Base-by-base conservation (phyloP, 768 basidiomycete species). In the Boletales sp. region DNA sequence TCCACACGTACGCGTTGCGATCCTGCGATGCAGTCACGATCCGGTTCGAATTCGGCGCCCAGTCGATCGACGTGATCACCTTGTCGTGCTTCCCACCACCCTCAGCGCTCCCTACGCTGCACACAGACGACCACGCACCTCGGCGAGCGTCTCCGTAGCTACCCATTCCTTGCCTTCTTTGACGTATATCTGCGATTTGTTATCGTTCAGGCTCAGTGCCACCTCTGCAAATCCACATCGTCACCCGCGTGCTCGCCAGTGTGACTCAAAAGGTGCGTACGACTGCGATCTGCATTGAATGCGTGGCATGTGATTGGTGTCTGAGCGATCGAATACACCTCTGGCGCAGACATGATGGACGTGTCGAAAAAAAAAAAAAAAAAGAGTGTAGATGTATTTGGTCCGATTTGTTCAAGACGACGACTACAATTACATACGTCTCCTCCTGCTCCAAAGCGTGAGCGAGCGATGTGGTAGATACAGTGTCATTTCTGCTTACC, bases 1-100 rank as follows among this genome's bases (percentile, higher is more conserved):
- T 86, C 97, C 97, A 99, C 30, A 99, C 97, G 63, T 99, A 99
- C 34, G 97, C 95, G 66, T 99, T 99, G 47, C 97, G 78, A 66
- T 99, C 97, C 67, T 99, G 95, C n/a, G 94, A 95, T 59, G 93
- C 91, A 12, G 97, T 98, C 21, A 99, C 95, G 71, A 99, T 95
- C 40, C 91, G 87, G 72, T 98, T 97, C 41, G 97, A 93, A 58
- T 82, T 81, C 15, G 94, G 94, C 12, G 94, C 97, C 97, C 97
- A 99, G 68, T 97, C 94, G 68, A 99, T 97, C 48, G 93, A 94
- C 3, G 95, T 98, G 72, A 99, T 88, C 51, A 86, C 73, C 72
- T 98, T 98, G 75, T 99, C 97, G 72, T 99, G 97, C 94, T 98
- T 65, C 13, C 21, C 29, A 34, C 15, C 9, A n/a, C 40, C 32